A percentile compares a stretch with the other conserved stretches of the same genome.
Conservation (phyloP, 2,329 filamentous ascomycete genomes). For the Fusarium illudens region DNA sequence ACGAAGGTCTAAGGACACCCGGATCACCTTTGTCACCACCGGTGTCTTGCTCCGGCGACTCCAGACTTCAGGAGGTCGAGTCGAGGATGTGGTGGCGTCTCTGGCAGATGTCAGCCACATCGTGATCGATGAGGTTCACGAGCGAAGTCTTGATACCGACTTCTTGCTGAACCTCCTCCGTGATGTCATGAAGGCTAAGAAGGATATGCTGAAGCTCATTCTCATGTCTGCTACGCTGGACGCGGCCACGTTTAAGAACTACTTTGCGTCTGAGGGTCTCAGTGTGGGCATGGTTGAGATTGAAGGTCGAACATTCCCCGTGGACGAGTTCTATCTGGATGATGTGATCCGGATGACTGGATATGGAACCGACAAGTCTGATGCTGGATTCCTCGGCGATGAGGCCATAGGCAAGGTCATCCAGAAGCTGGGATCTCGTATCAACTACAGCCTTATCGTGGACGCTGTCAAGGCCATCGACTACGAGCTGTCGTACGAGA, state of each 20-base stretch:
- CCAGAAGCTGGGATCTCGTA: conserved; percentile 77
- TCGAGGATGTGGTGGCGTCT: conserved; percentile 81
- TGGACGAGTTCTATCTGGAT: conserved; percentile 88
- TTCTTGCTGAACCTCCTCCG: conserved; percentile 93
- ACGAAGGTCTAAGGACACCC: conserved; percentile 79
- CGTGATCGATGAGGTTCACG: conserved; percentile 96
- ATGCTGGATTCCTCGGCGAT: conserved; percentile 56
- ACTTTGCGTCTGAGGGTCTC: conserved; percentile 80
- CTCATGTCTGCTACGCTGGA: conserved; percentile 98
- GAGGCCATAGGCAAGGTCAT: conserved; percentile 74
- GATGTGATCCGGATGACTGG: conserved; percentile 89
- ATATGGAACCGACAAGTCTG: conserved; percentile 65
- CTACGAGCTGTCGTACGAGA: conserved; percentile 69
- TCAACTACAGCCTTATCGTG: conserved; percentile 89
- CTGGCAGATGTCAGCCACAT: conserved; percentile 92
- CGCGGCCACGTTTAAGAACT: conserved; percentile 70
- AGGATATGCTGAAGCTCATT: conserved; percentile 84
- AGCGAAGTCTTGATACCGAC: conserved; percentile 96
- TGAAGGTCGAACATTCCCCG: conserved; percentile 90
- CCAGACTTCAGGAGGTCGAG: conserved; percentile 85
- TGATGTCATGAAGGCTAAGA: conserved; percentile 84
- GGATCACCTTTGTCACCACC: conserved; percentile 99
- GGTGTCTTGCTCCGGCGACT: conserved; percentile 90
- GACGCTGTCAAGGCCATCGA: conserved; percentile 86
- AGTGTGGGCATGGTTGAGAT: conserved; percentile 73